Percentiles rank a stretch among this genome's conserved stretches.
Conservation (phyloP, 352 stramenopile genomes). For the Phytophthora melonis region DNA sequence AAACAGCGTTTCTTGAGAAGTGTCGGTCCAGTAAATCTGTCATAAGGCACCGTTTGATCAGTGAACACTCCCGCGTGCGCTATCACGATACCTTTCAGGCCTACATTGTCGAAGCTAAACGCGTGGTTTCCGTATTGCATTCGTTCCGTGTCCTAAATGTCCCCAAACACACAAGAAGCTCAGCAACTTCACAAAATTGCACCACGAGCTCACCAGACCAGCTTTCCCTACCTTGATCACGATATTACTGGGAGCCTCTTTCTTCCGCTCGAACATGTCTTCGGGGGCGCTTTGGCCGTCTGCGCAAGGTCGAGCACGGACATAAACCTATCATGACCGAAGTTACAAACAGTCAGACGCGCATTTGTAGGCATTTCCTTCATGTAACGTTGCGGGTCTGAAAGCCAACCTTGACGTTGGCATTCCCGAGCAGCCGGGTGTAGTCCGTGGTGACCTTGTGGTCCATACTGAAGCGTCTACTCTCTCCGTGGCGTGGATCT, state of each 20-base stretch:
- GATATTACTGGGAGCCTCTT: constrained; percentile 81
- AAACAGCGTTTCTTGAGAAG: constrained; percentile 74
- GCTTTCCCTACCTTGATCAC: constrained; percentile 69
- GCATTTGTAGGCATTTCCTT: background rate
- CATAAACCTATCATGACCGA: constrained; percentile 57
- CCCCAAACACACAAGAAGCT: background rate
- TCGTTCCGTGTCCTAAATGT: constrained; percentile 73
- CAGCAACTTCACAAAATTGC: background rate
- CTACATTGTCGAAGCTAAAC: constrained; percentile 87
- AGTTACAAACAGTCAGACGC: background rate
- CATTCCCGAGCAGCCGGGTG: constrained; percentile 77
- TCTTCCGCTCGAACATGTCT: constrained; percentile 88
- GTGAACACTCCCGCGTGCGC: background rate
- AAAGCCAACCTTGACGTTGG: constrained; percentile 76
- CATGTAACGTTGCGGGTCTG: background rate
- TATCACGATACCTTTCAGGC: background rate
- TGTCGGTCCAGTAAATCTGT: constrained; percentile 88
- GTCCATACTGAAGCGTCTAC: constrained; percentile 54
- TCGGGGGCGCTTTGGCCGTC: constrained; percentile 72
- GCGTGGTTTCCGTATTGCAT: constrained; percentile 90
- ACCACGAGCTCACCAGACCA: background rate
- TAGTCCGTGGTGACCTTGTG: constrained; percentile 91
- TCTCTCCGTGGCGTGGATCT: background rate
- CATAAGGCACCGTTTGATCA: background rate
- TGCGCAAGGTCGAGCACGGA: constrained; percentile 80